Conservation (phyloP, 495 filamentous ascomycete genomes). For the Aspergillus homomorphus region DNA sequence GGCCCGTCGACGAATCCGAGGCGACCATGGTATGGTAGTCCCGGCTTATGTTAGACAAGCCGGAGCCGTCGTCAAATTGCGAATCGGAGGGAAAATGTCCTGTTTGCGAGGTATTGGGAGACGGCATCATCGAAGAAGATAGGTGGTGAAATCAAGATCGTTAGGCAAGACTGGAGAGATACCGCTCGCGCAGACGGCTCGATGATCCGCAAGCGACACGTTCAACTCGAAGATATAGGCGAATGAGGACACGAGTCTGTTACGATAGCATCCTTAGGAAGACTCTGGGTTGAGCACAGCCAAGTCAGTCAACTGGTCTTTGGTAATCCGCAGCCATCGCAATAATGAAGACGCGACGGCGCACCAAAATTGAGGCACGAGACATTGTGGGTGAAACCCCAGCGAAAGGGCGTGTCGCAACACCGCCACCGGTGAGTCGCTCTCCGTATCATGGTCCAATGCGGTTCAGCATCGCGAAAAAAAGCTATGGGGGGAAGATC, state of each 20-base stretch:
- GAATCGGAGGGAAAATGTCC: slow-evolving; percentile 27
- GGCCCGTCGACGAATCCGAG: slow-evolving; percentile 22
- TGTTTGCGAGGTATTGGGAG: slow-evolving; percentile 32
- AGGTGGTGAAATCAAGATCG: neutral
- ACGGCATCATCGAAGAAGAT: slow-evolving; percentile 34
- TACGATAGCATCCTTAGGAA: slow-evolving; percentile 42
- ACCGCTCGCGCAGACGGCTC: slow-evolving; percentile 20
- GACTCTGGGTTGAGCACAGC: slow-evolving; percentile 16
- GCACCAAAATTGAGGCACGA: slow-evolving; percentile 16
- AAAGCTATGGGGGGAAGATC: slow-evolving; percentile 1
- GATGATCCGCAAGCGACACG: slow-evolving; percentile 23
- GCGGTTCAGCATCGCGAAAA: neutral
- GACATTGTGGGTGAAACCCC: slow-evolving; percentile 3
- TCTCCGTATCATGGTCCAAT: neutral
- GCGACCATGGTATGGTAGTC: slow-evolving; percentile 25
- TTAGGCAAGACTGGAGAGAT: slow-evolving; percentile 10
- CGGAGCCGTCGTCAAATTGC: slow-evolving; percentile 25
- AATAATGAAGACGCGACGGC: slow-evolving; percentile 17
- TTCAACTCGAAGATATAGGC: slow-evolving; percentile 1
- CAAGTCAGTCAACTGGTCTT: slow-evolving; percentile 19
- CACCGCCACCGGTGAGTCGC: neutral
- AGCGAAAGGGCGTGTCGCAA: slow-evolving; percentile 10
- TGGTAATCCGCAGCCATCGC: slow-evolving; percentile 6
- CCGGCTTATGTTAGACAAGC: slow-evolving; percentile 20
- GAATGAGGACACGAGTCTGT: slow-evolving; percentile 12